Percentiles rank a stretch among this genome's conserved stretches.
Evolutionary conservation across 768 basidiomycete species (phyloP).

Genomic region (Lanmaoa pseudosensibilis): DNA sequence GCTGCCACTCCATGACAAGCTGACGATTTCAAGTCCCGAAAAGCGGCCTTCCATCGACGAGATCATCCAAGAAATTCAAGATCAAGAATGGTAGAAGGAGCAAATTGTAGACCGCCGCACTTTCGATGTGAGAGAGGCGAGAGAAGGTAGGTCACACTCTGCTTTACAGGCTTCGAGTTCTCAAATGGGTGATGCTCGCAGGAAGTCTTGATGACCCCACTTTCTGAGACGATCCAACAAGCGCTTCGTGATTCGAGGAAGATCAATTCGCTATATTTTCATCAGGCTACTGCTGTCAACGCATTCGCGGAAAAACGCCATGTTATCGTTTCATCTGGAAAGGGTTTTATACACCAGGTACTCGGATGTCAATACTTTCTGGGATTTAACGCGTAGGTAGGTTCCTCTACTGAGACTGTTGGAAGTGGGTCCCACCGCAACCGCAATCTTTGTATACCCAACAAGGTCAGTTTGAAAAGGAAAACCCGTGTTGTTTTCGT

Average conservation of each 20-base stretch:
- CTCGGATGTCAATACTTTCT: background rate
- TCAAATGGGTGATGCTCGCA: constrained; percentile 18
- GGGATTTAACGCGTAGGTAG: constrained; percentile 34
- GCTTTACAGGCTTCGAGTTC: background rate
- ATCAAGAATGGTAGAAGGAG: constrained; percentile 65
- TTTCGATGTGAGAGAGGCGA: constrained; percentile 51
- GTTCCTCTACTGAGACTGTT: constrained; percentile 69
- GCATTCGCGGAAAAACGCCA: constrained; percentile 56
- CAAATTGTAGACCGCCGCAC: constrained; percentile 65
- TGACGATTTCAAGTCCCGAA: constrained; percentile 40
- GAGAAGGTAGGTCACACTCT: constrained; percentile 42
- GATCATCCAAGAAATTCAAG: constrained; percentile 57
- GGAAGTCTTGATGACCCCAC: constrained; percentile 51
- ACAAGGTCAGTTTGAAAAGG: constrained; percentile 59
- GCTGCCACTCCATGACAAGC: constrained; percentile 4
- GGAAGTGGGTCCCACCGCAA: constrained; percentile 58
- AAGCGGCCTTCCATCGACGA: constrained; percentile 57
- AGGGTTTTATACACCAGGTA: constrained; percentile 86
- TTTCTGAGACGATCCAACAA: constrained; percentile 55
- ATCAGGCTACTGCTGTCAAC: constrained; percentile 73
- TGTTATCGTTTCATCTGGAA: constrained; percentile 88
- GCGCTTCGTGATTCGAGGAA: constrained; percentile 60
- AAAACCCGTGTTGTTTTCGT: background rate
- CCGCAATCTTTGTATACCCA: constrained; percentile 84
- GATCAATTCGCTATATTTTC: constrained; percentile 63